Evolutionary conservation across 257 asterid genomes (phyloP).

Genomic region (Cinchona pubescens): DNA sequence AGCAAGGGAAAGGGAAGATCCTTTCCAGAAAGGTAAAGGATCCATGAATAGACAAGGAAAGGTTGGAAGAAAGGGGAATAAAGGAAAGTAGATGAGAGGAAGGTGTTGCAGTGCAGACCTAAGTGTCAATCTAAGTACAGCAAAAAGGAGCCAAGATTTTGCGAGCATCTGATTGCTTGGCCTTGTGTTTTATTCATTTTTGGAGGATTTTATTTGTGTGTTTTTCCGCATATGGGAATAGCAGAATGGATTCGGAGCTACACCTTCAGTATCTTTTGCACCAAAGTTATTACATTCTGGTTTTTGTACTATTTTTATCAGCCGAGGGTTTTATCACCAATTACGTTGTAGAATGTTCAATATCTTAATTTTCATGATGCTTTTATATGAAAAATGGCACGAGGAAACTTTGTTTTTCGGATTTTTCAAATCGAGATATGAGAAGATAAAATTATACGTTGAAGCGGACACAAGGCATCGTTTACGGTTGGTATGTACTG

Average conservation of each 20-base stretch:
- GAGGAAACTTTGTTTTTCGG: neutral
- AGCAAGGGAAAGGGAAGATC: constrained; percentile 54
- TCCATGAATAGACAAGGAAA: constrained; percentile 23
- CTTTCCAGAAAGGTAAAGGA: constrained; percentile 62
- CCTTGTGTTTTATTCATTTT: neutral
- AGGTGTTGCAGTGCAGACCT: neutral
- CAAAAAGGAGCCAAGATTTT: neutral
- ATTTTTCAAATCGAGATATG: neutral
- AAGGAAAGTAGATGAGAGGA: neutral
- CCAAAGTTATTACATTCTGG: neutral
- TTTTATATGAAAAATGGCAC: neutral
- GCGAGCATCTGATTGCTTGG: neutral
- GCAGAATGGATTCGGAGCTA: neutral
- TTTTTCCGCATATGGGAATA: neutral
- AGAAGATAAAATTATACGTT: neutral
- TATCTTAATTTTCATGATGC: neutral
- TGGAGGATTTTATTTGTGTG: neutral
- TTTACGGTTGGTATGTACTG: neutral
- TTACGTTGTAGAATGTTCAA: neutral
- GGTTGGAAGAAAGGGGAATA: constrained; percentile 13
- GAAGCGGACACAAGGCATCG: neutral
- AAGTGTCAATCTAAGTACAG: neutral
- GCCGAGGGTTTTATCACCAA: neutral
- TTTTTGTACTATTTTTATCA: neutral
- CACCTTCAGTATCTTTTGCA: neutral